Evolutionary conservation across 441 rosid species (phyloP), one percentile per base, ranked within the genome.

Genomic region (Adansonia grandidieri): DNA sequence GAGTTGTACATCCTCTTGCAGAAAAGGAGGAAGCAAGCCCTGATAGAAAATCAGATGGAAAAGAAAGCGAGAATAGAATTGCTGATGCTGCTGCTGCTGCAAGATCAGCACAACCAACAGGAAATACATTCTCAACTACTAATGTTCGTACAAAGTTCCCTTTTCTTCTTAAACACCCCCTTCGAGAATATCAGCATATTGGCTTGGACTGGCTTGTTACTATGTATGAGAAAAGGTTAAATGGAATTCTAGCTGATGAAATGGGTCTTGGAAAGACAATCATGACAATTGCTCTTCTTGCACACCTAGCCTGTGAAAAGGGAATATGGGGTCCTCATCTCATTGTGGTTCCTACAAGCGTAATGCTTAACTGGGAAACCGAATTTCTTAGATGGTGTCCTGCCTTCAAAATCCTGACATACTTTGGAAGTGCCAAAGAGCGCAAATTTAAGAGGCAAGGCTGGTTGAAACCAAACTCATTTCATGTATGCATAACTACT

Each of bases 261-360:
- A 97, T 97, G 99, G 99, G 99, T 78, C 97, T 97, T 74, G 99
- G 99, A 79, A 97, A 97, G 90, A 97, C 99, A 5, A 97, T 97
- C 78, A 95, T 97, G 99, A 97, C 99, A 60, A 97, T 97, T 86
- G 90, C 99, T 77, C 88, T 97, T 82, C 98, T 97, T 80, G 98
- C 98, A 64, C 99, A 97, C 77, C 90, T 97, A 71, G 98, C 99
- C 64, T 95, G 98, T 78, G 99, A 97, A 80, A 97, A 93, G 86
- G 99, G 99, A 73, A 95, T 95, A 85, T 97, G 99, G 99, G 99
- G 99, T 77, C 99, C 99, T 57, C 99, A 97, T 91, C 94, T 97
- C 62, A 97, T 97, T 79, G 97, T 97, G 80, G 99, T 97, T 87
- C 99, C 99, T 68, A 97, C 99, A 58, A 97, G 99, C 88, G 99